Evolutionary conservation across 169 alveolate genomes (phyloP), one percentile per base, ranked within the genome.

Genomic region (Amoebophrya sp.): DNA sequence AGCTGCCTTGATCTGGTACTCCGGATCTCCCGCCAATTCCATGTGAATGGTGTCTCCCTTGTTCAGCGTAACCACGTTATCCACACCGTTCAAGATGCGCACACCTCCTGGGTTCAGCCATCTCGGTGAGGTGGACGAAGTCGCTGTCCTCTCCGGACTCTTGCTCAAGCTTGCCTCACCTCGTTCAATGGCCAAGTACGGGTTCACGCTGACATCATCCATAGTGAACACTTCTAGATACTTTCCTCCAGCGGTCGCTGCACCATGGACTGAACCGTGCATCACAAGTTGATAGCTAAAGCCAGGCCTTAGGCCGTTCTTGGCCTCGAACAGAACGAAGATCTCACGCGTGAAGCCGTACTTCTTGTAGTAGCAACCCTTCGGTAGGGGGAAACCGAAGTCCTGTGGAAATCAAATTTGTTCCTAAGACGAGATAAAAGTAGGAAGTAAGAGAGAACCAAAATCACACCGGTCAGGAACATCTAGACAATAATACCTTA

Each of bases 321-420:
- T 41, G 23, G 54, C 33, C 40, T 34, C 92, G 36, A 90, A 41
- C 0, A 90, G 36, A n/a, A 90, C 78, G 40, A 39, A 38, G 78
- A 90, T 90, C 47, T 90, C 92, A 24, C 92, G 54, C 3, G 83
- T 90, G 92, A 36, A 26, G 41, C 92, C 92, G 41, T 90, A 53
- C 24, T 36, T 39, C 29, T n/a, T 40, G 41, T 90, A 90, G 78
- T 90, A 90, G 92, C 92, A 90, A 0, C 92, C 92, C 92, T 41
- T 26, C n/a, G 92, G 92, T 83, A 41, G 24, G n/a, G 92, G 92
- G 83, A 90, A 90, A 14, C 92, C 92, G n/a, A 18, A 90, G 34
- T 90, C 92, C 41, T 40, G 41, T n/a, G n/a, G n/a, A n/a, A n/a
- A n/a, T n/a, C n/a, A n/a, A n/a, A n/a, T n/a, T n/a, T n/a, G n/a